These are phyloP conservation scores for Penicillium parvum DNA, from an alignment of 495 filamentous ascomycete genomes.

Conservation along the genomic window DNA sequence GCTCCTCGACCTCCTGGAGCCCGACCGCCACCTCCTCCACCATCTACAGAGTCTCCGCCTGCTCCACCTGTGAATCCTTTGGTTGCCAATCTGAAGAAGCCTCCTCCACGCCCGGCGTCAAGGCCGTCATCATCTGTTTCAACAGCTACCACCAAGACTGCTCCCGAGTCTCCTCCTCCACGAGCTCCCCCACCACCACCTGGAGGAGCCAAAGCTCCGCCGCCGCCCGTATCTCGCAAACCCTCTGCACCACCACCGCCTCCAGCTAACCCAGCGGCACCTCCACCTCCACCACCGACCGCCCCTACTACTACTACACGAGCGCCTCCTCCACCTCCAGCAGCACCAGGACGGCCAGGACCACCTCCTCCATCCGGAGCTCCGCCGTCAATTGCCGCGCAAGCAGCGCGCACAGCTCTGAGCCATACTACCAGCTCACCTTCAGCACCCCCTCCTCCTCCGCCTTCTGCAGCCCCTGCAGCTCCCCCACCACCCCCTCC, in stretches of 20 bases:
- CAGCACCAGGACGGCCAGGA: conserved; percentile 32
- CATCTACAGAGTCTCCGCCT: conserved; percentile 50
- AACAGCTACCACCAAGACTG: background rate
- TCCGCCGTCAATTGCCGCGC: conserved; percentile 38
- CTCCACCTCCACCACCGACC: conserved; percentile 40
- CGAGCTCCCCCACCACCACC: conserved; percentile 66
- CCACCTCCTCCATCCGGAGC: conserved; percentile 39
- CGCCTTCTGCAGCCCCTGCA: conserved; percentile 46
- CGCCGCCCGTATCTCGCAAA: conserved; percentile 56
- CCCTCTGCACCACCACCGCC: conserved; percentile 51
- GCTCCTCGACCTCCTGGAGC: conserved; percentile 60
- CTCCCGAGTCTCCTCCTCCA: conserved; percentile 43
- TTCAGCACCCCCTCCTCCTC: conserved; percentile 48
- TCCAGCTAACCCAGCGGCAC: conserved; percentile 37
- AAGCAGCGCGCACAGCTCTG: conserved; percentile 36
- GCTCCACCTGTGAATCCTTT: conserved; percentile 52
- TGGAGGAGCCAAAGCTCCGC: conserved; percentile 43
- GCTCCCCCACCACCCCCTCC: conserved; percentile 44
- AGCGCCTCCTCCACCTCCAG: conserved; percentile 48
- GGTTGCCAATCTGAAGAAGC: conserved; percentile 58
- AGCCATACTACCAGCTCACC: conserved; percentile 13
- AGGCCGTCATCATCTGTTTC: conserved; percentile 45
- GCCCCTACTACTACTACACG: conserved; percentile 38
- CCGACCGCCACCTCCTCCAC: conserved; percentile 47
- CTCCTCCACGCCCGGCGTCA: conserved; percentile 46